phyloP scores from a whole-genome alignment of 345 rosid genomes.

The Eucalyptus erythrocorys region DNA sequence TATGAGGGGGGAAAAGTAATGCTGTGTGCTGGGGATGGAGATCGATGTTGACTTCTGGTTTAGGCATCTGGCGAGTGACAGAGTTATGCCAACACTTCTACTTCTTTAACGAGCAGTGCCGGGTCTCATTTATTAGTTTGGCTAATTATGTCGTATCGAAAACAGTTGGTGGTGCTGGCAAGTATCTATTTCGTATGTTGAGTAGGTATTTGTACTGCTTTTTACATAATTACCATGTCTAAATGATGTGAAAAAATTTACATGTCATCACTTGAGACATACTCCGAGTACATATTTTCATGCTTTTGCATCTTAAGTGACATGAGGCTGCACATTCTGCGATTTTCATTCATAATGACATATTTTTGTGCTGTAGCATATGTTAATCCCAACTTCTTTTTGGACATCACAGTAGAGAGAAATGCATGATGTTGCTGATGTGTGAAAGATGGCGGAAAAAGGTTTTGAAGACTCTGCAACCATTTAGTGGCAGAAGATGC shows the following conservation, averaged over 20 bases:
- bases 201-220: not conserved
- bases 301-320: not conserved
- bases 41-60: not conserved
- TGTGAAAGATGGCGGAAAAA: not conserved
- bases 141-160: not conserved
- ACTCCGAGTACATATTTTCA: not conserved
- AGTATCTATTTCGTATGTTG: not conserved
- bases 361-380: not conserved
- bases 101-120: not conserved
- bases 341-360: not conserved
- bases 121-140: not conserved
- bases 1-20: not conserved
- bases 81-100: not conserved
- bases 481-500: not conserved
- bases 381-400: not conserved
- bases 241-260: not conserved
- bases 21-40: not conserved
- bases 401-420: not conserved
- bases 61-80: not conserved
- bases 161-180: not conserved
- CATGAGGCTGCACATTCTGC: not conserved
- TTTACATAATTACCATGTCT: not conserved
- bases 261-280: not conserved
- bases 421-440: not conserved
- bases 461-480: not conserved